These are phyloP conservation scores for Zymoseptoria crescenta DNA, from an alignment of 2,329 filamentous ascomycete genomes.

Conservation along the genomic window DNA sequence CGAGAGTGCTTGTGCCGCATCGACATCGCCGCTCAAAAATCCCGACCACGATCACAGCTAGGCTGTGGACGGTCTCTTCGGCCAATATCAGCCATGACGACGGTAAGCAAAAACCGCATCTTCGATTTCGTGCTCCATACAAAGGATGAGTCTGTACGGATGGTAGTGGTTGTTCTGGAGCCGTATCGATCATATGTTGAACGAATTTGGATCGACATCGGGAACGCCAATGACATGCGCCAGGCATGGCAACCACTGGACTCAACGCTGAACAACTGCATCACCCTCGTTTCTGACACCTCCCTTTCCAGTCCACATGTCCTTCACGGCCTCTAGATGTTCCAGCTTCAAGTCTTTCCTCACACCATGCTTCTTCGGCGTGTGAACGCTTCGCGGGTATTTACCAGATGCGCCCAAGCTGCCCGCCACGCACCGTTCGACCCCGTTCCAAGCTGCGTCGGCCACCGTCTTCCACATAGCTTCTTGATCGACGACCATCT, in stretches of 20 bases:
- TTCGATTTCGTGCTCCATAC: no score
- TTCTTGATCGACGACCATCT: slow-evolving; percentile 42
- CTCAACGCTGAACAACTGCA: slow-evolving; percentile 5
- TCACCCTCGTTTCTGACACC: slow-evolving; percentile 15
- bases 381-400: slow-evolving; percentile 4
- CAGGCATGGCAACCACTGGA: not conserved
- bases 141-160: no score
- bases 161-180: no score
- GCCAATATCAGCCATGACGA: no score
- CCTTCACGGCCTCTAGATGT: slow-evolving; percentile 13
- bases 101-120: no score
- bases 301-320: slow-evolving; percentile 19
- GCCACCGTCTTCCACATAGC: slow-evolving; percentile 41
- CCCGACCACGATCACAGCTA: no score
- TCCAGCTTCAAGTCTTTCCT: slow-evolving; percentile 17
- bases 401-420: slow-evolving; percentile 8
- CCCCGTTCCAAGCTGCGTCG: slow-evolving; percentile 26
- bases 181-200: no score
- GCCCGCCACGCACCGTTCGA: slow-evolving; percentile 27
- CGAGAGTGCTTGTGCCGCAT: no score
- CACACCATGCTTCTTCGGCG: slow-evolving; percentile 12
- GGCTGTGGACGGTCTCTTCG: no score
- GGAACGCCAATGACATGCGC: not conserved
- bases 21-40: no score
- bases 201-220: not conserved